Base-by-base conservation (phyloP, 1,284 basidiomycete species). In the Macrocystidia cucumis region DNA sequence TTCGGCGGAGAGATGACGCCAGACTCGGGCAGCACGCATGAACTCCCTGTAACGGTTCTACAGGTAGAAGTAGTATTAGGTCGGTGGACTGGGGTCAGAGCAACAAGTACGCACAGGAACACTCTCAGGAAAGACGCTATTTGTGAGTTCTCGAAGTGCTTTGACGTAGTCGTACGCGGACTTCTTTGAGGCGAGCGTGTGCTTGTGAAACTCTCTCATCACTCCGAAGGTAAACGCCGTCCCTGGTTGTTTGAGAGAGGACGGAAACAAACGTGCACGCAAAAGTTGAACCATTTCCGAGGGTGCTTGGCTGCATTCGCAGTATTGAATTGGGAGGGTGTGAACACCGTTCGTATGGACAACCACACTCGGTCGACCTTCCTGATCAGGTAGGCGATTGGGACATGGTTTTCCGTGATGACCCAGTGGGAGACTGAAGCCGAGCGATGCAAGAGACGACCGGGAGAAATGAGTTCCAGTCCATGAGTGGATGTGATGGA, bases 41-140 rank as follows among this genome's bases (percentile, higher is more conserved):
- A 59, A 52, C 20, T 47, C 43, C 7, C 29, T 38, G 28, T 52
- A 56, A 9, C 44, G 40, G 36, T 49, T 39, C 52, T 56, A 28
- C 25, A 25, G 28, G 29, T n/a, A n/a, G n/a, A n/a, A n/a, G n/a
- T n/a, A n/a, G n/a, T n/a, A n/a, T n/a, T n/a, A n/a, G n/a, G n/a
- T n/a, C n/a, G n/a, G n/a, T n/a, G n/a, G n/a, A n/a, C n/a, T n/a
- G n/a, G n/a, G n/a, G n/a, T n/a, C n/a, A n/a, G n/a, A n/a, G n/a
- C n/a, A n/a, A 32, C 3, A 14, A 27, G 23, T 27, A 39, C 44
- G 24, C 29, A 59, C 54, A 9, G 38, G 37, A 9, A 51, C 41
- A 2, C 40, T 33, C 1, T 55, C 30, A 1, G 46, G 49, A 34
- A 44, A 46, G 0, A 32, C 39, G 21, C 47, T 44, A 13, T 49